Percentiles rank a stretch among this genome's conserved stretches.
phyloP scores from a whole-genome alignment of 2,329 filamentous ascomycete species.

The Stenocarpella maydis region DNA sequence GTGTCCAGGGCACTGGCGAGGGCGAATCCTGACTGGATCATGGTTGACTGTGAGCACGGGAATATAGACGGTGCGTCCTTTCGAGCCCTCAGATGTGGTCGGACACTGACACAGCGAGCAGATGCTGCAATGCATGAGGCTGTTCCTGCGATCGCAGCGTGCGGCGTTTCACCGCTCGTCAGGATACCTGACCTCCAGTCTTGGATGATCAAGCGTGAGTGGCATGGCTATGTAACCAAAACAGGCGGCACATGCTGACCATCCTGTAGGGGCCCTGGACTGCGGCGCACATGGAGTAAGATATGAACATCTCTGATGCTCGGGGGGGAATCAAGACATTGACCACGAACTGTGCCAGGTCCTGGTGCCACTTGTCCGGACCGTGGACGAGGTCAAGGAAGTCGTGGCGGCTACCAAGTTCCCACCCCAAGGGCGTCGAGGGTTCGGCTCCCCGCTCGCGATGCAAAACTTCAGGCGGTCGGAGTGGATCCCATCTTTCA shows the following conservation, averaged over 20 bases:
- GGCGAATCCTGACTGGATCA: constrained; percentile 71
- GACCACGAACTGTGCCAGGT: constrained; percentile 44
- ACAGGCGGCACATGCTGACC: constrained; percentile 36
- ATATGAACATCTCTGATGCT: neutral
- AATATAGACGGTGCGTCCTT: constrained; percentile 57
- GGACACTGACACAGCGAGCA: constrained; percentile 36
- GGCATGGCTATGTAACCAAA: neutral
- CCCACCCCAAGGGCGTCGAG: constrained; percentile 61
- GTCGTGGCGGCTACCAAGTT: constrained; percentile 64
- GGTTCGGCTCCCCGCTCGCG: constrained; percentile 64
- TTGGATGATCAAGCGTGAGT: constrained; percentile 65
- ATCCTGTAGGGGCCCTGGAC: constrained; percentile 60
- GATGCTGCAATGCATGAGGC: constrained; percentile 66
- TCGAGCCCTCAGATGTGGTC: neutral
- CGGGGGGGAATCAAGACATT: neutral
- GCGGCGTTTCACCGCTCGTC: constrained; percentile 63
- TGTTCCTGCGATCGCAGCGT: constrained; percentile 63
- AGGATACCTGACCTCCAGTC: constrained; percentile 65
- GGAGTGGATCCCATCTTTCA: constrained; percentile 56
- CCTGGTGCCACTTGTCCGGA: constrained; percentile 63
- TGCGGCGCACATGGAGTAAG: constrained; percentile 64
- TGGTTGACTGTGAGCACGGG: constrained; percentile 67
- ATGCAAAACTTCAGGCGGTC: constrained; percentile 59
- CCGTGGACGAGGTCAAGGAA: constrained; percentile 58
- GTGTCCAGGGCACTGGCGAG: constrained; percentile 67